These are phyloP conservation scores for Trapa incisa DNA, from an alignment of 345 rosid species.

Conservation along the genomic window DNA sequence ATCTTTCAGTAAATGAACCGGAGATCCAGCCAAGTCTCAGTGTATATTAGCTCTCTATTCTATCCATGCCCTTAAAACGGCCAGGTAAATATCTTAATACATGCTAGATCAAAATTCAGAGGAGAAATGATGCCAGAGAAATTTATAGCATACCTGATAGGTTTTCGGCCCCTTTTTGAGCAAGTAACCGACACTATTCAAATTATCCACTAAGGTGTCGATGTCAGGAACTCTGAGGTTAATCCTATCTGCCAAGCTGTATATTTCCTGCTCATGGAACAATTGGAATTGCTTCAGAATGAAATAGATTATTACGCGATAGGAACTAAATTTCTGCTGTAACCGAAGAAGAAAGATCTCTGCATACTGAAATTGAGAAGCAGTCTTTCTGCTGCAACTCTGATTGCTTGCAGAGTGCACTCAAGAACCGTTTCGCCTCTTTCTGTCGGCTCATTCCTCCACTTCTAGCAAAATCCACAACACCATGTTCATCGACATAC, in stretches of 20 bases:
- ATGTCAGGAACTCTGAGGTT: conserved; percentile 81
- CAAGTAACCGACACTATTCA: conserved; percentile 73
- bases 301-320: neutral
- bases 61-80: neutral
- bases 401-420: conserved; percentile 82
- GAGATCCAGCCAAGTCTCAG: neutral
- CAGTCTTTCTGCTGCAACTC: conserved; percentile 79
- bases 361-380: conserved; percentile 64
- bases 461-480: conserved; percentile 79
- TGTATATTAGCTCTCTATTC: neutral
- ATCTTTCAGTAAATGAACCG: neutral
- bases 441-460: conserved; percentile 99
- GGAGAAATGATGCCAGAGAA: neutral
- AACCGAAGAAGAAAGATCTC: conserved; percentile 6
- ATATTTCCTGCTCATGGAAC: conserved; percentile 55
- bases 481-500: conserved; percentile 84
- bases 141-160: conserved; percentile 51
- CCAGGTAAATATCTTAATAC: too few relatives aligned
- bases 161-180: conserved; percentile 90
- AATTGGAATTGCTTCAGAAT: neutral
- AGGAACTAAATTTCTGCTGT: neutral
- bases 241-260: conserved; percentile 83
- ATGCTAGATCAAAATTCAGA: neutral
- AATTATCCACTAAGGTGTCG: conserved; percentile 73
- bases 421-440: conserved; percentile 82